Evolutionary conservation across 805 yeast genomes (phyloP), one percentile per base, ranked within the genome.

Genomic region (Phaffomyces opuntiae): DNA sequence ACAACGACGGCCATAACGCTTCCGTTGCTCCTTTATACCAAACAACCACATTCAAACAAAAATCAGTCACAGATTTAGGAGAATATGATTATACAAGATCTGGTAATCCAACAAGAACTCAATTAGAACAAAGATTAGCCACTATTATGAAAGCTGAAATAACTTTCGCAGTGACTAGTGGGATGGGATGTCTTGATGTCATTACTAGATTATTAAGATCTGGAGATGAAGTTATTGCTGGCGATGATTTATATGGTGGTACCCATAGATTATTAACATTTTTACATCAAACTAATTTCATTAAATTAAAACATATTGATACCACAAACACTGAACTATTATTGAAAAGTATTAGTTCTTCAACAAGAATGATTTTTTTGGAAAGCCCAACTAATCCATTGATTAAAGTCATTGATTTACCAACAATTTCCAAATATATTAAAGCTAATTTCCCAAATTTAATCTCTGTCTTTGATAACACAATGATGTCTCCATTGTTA

Each of bases 331-430:
- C 81, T 39, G 80, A 75, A 40, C 66, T 75, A 41, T 80, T 90
- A 52, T 73, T 70, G 56, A 67, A 75, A 29, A 77, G 75, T 44
- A 73, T 87, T 51, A 72, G 72, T 29, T 54, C 62, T 17, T 69
- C 73, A 43, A 87, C 90, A n/a, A 78, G 74, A 54, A 76, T 88
- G 81, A 80, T 91, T 40, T 80, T 89, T 54, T 74, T 90, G 52
- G 98, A 90, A 67, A 78, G 88, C 39, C 98, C 98, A 41, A 91
- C 97, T 3, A 90, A 90, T 64, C 98, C 98, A 17, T 75, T 89
- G 54, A 86, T 89, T 64, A 87, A 88, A 66, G 86, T 90, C 49
- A 81, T 87, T 48, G 96, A 91, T 62, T 78, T 90, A 44, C 80
- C 77, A 49, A 68, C 78, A 32, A 80, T 89, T 48, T 68, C 89